phyloP scores from a whole-genome alignment of 164 flowering plant genomes.

The Protea cynaroides region DNA sequence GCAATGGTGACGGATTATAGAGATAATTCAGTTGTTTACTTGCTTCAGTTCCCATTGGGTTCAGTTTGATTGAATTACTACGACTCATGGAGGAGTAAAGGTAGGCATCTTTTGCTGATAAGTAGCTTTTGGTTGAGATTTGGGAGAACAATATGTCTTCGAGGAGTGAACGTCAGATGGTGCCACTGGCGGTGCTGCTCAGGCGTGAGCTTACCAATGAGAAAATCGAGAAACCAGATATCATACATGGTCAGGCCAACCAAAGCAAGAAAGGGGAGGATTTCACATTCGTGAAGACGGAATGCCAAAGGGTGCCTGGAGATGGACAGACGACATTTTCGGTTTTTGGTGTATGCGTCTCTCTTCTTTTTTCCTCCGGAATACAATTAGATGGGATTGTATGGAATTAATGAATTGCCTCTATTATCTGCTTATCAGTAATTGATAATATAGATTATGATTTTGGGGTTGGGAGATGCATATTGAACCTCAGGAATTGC shows the following conservation, averaged over 20 bases:
- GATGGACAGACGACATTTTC: constrained; percentile 82
- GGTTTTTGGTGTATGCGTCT: constrained; percentile 65
- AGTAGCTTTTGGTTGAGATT: constrained; percentile 2
- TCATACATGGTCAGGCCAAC: constrained; percentile 69
- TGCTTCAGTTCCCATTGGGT: constrained; percentile 9
- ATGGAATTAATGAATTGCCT: too few relatives aligned
- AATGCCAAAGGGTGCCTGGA: constrained; percentile 67
- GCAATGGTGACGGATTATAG: not conserved
- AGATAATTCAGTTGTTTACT: not conserved
- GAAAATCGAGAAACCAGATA: constrained; percentile 81
- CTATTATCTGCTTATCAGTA: too few relatives aligned
- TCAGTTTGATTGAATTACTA: not conserved
- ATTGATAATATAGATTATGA: not conserved
- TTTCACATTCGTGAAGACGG: constrained; percentile 70
- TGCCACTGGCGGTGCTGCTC: constrained; percentile 79
- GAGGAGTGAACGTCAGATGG: constrained; percentile 65
- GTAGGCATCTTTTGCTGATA: not conserved
- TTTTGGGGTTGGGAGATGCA: not conserved
- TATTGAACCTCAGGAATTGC: not conserved
- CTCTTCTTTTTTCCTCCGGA: too few relatives aligned
- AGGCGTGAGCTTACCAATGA: constrained; percentile 75
- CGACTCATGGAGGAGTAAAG: constrained; percentile 4
- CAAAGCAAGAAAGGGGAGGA: constrained; percentile 99
- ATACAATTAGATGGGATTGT: too few relatives aligned
- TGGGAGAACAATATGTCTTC: constrained; percentile 42